Base-by-base conservation (phyloP, 257 asterid species). In the Eucommia ulmoides region DNA sequence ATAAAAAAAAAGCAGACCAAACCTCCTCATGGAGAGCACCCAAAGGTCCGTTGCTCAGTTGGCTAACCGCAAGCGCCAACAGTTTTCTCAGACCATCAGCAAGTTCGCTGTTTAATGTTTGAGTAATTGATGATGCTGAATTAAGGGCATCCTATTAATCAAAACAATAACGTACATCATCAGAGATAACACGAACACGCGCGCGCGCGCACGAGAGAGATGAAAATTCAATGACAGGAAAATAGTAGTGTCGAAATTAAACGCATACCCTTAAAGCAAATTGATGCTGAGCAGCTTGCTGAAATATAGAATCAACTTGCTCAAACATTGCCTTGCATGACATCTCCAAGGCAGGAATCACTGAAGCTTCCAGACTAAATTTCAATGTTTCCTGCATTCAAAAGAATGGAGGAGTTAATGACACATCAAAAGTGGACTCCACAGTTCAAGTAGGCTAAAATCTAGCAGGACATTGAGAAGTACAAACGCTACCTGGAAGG, bases 401-500 rank as follows among this genome's bases (percentile, higher is more conserved):
- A 55, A 35, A 60, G 51, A 33, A 25, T 18, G 47, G 21, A 25
- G 3, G 41, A 9, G 15, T 42, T 10, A 2, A 8, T 16, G 4
- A 8, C 19, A 15, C 48, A 42, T 29, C 12, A 42, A 42, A 19
- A 42, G 2, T 6, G 9, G 17, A 38, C n/a, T 38, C 45, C 19
- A 38, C 20, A 18, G 21, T 45, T 16, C 51, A 23, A 38, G 48
- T 22, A 33, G 23, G n/a, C 23, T 19, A 20, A 58, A 19, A 54
- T 33, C 62, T 55, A 11, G 22, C 19, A 21, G 8, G 50, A 66
- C 52, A 50, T 45, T 59, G n/a, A n/a, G n/a, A n/a, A n/a, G n/a
- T n/a, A n/a, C n/a, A n/a, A n/a, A n/a, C n/a, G n/a, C n/a, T 52
- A 83, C 99, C 96, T 91, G 96, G 81, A 84, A 83, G 65, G 82